Base-by-base conservation (phyloP, 768 basidiomycete genomes). In the Phanerochaete sordida region DNA sequence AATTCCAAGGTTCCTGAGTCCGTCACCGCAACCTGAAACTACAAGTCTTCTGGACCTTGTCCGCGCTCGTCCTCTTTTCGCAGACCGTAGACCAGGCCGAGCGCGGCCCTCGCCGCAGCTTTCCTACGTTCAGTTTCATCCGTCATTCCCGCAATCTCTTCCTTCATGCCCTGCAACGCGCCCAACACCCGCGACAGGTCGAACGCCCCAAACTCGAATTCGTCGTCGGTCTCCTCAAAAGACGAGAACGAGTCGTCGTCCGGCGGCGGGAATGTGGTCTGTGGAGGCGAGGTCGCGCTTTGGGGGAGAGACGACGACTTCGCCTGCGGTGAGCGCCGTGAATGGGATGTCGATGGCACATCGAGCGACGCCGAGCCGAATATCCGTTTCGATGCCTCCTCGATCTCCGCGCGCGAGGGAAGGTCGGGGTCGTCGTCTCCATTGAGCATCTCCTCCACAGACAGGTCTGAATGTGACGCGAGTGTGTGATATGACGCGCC, bases 51-150 rank as follows among this genome's bases (percentile, higher is more conserved):
- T 4, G 39, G 19, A 19, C 39, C 56, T 49, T 35, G 28, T 39
- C 44, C 56, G 4, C 59, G 47, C 56, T 60, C 62, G 6, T 60
- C 50, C 50, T 64, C 62, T 44, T 57, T 60, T 57, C 80, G 77
- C 56, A 91, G 72, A 2, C 88, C 90, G 70, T 90, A 87, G 6
- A 86, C 88, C 53, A 92, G 72, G 0, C 87, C 87, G 0, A 92
- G 74, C 24, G 90, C 88, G 23, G 89, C 87, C 48, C 77, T 76
- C 8, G 90, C 90, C 0, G 90, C 90, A 26, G 88, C 85, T 65
- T 76, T 81, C 64, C 86, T 76, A 63, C 84, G 76, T 72, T 88
- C 87, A 24, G 77, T 78, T 64, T 86, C 83, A 66, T 86, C 78
- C 5, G 76, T 73, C 74, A 92, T 88, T 12, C 76, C 79, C 24